Conservation (phyloP, 2,329 filamentous ascomycete genomes). For the Neopestalotiopsis rosae region DNA sequence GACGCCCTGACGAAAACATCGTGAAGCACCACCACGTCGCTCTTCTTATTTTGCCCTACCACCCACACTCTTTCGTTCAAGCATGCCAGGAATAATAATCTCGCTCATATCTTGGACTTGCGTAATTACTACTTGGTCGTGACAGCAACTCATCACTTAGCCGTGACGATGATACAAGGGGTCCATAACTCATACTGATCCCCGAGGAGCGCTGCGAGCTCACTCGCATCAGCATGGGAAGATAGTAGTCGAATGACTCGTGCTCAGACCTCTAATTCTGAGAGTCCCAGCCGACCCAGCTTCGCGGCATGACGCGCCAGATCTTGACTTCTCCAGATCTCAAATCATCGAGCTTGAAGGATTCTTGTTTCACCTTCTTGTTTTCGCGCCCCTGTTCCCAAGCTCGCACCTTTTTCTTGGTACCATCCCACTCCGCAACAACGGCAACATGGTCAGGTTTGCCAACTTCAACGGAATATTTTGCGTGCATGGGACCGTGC, state of each 20-base stretch:
- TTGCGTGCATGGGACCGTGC: constrained; percentile 92
- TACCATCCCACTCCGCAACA: constrained; percentile 96
- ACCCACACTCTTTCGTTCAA: neutral
- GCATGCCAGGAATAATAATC: neutral
- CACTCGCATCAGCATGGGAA: constrained; percentile 18
- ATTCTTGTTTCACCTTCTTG: constrained; percentile 92
- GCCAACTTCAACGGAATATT: constrained; percentile 87
- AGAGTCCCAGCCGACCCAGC: constrained; percentile 85
- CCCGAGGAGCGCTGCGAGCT: constrained; percentile 12
- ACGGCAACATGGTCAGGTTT: constrained; percentile 88
- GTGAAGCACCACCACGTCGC: neutral
- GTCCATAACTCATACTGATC: neutral
- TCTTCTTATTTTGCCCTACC: neutral
- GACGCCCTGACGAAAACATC: neutral
- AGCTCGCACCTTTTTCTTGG: constrained; percentile 94
- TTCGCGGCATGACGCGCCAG: constrained; percentile 91
- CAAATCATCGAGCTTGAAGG: constrained; percentile 91
- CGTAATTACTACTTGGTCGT: constrained; percentile 4
- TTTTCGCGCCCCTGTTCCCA: constrained; percentile 96
- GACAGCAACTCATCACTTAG: neutral
- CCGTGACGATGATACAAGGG: neutral
- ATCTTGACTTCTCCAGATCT: constrained; percentile 95
- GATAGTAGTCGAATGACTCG: constrained; percentile 16
- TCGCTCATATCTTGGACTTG: constrained; percentile 11
- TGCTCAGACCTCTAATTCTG: constrained; percentile 19